Conservation (phyloP, 208 protist species). For the Porcisia deanei region DNA sequence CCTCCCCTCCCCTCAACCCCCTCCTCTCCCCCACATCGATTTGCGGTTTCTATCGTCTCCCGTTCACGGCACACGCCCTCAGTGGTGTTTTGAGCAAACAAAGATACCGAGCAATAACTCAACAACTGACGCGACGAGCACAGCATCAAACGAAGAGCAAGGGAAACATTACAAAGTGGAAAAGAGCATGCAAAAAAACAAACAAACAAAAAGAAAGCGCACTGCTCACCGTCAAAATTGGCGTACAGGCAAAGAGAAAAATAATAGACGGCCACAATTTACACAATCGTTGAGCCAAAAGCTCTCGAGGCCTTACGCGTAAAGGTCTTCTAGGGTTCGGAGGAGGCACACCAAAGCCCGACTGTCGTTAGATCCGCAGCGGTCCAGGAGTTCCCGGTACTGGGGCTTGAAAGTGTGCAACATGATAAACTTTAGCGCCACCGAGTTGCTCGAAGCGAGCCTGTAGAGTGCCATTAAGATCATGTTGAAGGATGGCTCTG, state of each 20-base stretch:
- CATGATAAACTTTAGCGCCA: conserved; percentile 33
- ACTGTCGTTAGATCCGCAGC: conserved; percentile 60
- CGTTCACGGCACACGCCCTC: no score
- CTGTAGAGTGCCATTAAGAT: conserved; percentile 61
- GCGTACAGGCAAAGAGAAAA: background rate
- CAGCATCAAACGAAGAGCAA: no score
- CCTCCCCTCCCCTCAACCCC: no score
- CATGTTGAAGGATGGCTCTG: conserved; percentile 79
- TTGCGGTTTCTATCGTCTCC: no score
- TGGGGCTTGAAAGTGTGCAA: conserved; percentile 42
- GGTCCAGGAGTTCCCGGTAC: conserved; percentile 46
- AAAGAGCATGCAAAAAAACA: no score
- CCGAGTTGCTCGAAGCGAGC: conserved; percentile 46
- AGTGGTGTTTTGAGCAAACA: no score
- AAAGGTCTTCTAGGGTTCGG: conserved; percentile 52
- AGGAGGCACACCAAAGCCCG: conserved; percentile 64
- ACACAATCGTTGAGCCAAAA: background rate
- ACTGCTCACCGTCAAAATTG: no score
- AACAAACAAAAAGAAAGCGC: no score
- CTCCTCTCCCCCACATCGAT: no score
- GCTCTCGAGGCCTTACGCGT: conserved; percentile 14
- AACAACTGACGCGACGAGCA: no score
- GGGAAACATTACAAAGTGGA: no score
- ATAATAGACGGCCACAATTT: background rate
- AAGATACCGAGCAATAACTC: no score